A percentile compares a stretch with the other conserved stretches of the same genome.
These are phyloP conservation scores for Thozetella sp. DNA, from an alignment of 495 filamentous ascomycete species.

Conservation along the genomic window DNA sequence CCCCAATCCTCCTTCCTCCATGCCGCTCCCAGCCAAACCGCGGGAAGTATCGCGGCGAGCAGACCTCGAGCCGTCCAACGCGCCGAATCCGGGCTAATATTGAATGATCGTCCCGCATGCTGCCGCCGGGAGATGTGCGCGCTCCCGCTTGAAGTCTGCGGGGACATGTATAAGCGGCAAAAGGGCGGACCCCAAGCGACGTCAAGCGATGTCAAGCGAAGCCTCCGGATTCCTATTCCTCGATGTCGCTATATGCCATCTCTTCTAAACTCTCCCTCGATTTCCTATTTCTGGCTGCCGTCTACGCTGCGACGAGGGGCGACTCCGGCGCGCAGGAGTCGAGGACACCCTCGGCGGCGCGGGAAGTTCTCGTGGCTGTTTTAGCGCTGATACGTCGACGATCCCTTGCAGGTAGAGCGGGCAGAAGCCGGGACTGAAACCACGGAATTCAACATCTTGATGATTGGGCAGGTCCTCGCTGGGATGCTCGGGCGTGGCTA, in stretches of 20 bases:
- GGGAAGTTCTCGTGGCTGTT: not conserved
- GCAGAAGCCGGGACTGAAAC: not conserved
- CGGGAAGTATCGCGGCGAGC: not conserved
- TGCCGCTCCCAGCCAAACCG: too few relatives aligned
- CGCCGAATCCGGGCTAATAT: not conserved
- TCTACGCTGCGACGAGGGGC: too few relatives aligned
- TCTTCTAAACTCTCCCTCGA: too few relatives aligned
- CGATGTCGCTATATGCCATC: not conserved
- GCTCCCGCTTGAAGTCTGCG: not conserved
- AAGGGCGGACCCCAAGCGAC: not conserved
- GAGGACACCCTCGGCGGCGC: too few relatives aligned
- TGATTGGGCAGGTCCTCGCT: not conserved
- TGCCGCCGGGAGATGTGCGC: not conserved
- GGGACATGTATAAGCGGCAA: not conserved
- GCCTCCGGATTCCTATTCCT: not conserved
- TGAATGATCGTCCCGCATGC: not conserved
- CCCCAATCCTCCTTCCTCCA: not conserved
- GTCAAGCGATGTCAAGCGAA: not conserved
- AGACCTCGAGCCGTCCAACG: not conserved
- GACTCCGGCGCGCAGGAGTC: too few relatives aligned
- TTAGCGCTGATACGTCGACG: not conserved
- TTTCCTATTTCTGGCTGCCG: too few relatives aligned
- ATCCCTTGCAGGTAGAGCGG: not conserved
- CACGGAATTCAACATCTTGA: not conserved
- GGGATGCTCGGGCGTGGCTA: too few relatives aligned